Percentiles rank a stretch among this genome's conserved stretches.
Evolutionary conservation across 176 grass and related monocot species (phyloP).

Genomic region (Avena atlantica): DNA sequence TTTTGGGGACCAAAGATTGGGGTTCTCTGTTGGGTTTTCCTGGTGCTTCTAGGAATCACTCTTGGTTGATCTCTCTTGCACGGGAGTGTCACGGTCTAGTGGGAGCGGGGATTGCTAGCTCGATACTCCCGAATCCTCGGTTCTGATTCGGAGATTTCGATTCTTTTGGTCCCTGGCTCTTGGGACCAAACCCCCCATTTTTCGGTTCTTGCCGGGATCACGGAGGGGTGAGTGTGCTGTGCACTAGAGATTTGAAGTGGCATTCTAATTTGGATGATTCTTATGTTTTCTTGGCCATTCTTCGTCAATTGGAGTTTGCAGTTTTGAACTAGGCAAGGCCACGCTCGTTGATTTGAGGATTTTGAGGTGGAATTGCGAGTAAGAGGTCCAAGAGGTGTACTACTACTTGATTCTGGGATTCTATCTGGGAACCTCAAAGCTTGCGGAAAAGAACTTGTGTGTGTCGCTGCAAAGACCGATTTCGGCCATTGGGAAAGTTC

Average conservation of each 20-base stretch:
- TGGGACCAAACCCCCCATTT: not conserved
- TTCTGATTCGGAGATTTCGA: slow-evolving; percentile 29
- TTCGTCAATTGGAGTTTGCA: not conserved
- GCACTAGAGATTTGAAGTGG: slow-evolving; percentile 26
- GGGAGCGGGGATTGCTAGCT: slow-evolving; percentile 17
- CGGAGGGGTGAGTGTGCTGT: not conserved
- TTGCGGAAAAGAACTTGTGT: not conserved
- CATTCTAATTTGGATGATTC: slow-evolving; percentile 32
- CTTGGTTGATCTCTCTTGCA: not conserved
- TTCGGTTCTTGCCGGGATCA: slow-evolving; percentile 11
- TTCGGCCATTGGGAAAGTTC: slow-evolving; percentile 4
- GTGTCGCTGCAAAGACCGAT: slow-evolving; percentile 28
- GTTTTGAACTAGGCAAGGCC: not conserved
- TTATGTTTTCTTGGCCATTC: not conserved
- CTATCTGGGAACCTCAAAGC: not conserved
- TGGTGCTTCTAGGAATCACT: not conserved
- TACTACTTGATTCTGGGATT: slow-evolving; percentile 11
- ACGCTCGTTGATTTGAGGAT: slow-evolving; percentile 26
- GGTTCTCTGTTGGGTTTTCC: slow-evolving; percentile 34
- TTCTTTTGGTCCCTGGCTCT: slow-evolving; percentile 18
- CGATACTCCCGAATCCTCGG: not conserved
- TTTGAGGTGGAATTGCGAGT: slow-evolving; percentile 34
- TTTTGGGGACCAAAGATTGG: slow-evolving; percentile 41
- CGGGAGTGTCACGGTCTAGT: not conserved
- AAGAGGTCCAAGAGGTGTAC: not conserved